These are phyloP conservation scores for Coriaria nepalensis DNA, from an alignment of 306 rosid genomes.

Conservation along the genomic window DNA sequence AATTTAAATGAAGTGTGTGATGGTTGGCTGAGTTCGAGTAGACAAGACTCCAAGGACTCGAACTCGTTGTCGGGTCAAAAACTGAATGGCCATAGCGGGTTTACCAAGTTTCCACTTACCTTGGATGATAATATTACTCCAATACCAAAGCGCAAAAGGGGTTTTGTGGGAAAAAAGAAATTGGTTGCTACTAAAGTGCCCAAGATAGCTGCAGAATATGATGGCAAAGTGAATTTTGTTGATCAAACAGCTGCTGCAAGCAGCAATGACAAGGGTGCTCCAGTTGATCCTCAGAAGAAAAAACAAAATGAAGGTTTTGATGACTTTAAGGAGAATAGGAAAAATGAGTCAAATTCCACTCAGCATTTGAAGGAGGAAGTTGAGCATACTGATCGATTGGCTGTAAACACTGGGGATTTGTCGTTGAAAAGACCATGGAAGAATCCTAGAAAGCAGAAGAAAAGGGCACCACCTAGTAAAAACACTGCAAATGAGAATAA, in stretches of 20 bases:
- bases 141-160: constrained; percentile 82
- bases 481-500: constrained; percentile 33
- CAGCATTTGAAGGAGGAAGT: constrained; percentile 28
- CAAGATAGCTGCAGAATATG: constrained; percentile 26
- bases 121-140: constrained; percentile 33
- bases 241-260: constrained; percentile 31
- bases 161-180: constrained; percentile 62
- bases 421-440: constrained; percentile 33
- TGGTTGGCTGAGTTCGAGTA: constrained; percentile 28
- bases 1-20: constrained; percentile 30
- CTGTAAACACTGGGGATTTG: constrained; percentile 13
- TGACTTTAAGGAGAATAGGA: constrained; percentile 28
- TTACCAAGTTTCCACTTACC: constrained; percentile 29
- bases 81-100: constrained; percentile 29
- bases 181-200: constrained; percentile 20
- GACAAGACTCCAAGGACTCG: constrained; percentile 24
- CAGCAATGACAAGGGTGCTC: constrained; percentile 27
- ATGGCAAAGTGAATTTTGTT: constrained; percentile 21
- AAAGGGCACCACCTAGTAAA: constrained; percentile 24
- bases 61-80: constrained; percentile 32
- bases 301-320: constrained; percentile 22
- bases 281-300: constrained; percentile 22
- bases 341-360: constrained; percentile 32
- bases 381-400: constrained; percentile 13
- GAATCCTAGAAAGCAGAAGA: constrained; percentile 35